A percentile compares a stretch with the other conserved stretches of the same genome.
Conservation (phyloP, 1,284 basidiomycete genomes). For the Cutaneotrichosporon daszewskae region DNA sequence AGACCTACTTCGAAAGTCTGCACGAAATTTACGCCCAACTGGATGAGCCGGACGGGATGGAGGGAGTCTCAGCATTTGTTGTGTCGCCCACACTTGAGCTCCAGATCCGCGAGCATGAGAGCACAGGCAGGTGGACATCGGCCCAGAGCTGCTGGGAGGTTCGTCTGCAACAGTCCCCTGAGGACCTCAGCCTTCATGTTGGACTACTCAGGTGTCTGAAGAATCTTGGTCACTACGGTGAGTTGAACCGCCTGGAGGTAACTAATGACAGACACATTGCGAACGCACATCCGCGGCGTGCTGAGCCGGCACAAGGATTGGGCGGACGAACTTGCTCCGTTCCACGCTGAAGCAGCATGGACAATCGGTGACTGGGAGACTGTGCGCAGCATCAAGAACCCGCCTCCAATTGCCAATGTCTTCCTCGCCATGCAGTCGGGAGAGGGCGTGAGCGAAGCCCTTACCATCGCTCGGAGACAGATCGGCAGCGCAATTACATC, state of each 20-base stretch:
- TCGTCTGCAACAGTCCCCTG: slow-evolving; percentile 81
- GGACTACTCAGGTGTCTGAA: slow-evolving; percentile 86
- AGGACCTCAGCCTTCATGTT: slow-evolving; percentile 81
- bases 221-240: slow-evolving; percentile 95
- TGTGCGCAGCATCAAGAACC: slow-evolving; percentile 54
- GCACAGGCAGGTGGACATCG: slow-evolving; percentile 93
- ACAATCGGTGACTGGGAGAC: slow-evolving; percentile 91
- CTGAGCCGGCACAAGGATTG: slow-evolving; percentile 80
- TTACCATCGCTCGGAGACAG: slow-evolving; percentile 65
- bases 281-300: slow-evolving; percentile 91
- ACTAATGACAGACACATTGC: slow-evolving; percentile 68
- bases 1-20: slow-evolving; percentile 79
- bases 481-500: slow-evolving; percentile 78
- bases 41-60: slow-evolving; percentile 99
- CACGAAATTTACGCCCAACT: slow-evolving; percentile 95
- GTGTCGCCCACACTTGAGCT: slow-evolving; percentile 87
- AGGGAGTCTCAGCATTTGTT: slow-evolving; percentile 87
- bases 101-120: slow-evolving; percentile 97
- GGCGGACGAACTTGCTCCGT: slow-evolving; percentile 70
- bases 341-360: slow-evolving; percentile 90
- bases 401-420: slow-evolving; percentile 74
- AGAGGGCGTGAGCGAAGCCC: slow-evolving; percentile 51
- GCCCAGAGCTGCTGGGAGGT: slow-evolving; percentile 99
- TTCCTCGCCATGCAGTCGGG: slow-evolving; percentile 66
- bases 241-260: slow-evolving; percentile 25